Base-by-base conservation (phyloP, 371 early-diverging fungal genomes). In the Batkoa obscura region DNA sequence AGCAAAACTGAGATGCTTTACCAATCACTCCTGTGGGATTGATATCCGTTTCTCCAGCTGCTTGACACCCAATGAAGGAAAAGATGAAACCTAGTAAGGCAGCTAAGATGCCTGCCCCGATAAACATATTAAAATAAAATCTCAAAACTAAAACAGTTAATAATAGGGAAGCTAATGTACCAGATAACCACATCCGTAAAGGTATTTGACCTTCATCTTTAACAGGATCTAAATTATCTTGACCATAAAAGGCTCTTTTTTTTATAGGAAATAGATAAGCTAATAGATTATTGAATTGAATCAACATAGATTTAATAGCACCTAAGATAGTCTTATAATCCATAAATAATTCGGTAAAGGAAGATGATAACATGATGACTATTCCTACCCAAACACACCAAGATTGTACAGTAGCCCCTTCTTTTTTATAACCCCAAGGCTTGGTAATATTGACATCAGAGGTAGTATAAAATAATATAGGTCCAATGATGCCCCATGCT, bases 351-450 rank as follows among this genome's bases (percentile, higher is more conserved):
- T 83, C 82, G 10, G 79, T 62, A 56, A 83, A 75, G 17, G 78
- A 66, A 45, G 77, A 61, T 34, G 74, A 63, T 38, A 80, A 72
- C 81, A 84, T 81, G 35, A 83, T 66, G 3, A 76, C 73, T 60
- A 84, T 75, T 63, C 85, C 85, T 17, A 81, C 82, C 83, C 79
- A 79, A 32, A 79, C 60, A 65, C 72, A 75, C 76, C 76, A 75
- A 32, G 64, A 67, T 50, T 74, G 72, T n/a, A 69, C 69, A 23
- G 45, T 45, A 13, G 23, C 45, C 23, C 23, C 45, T 5, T 45
- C 23, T 5, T 6, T 6, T 5, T 15, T 23, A 45, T 23, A 15
- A 4, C 45, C 45, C 6, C 12, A 15, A 15, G 23, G 15, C 5
- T 23, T 45, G 12, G 12, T 45, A 13, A 15, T 45, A 15, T 45